Evolutionary conservation across 2,329 filamentous ascomycete species (phyloP).

Genomic region (Neocucurbitaria cava): DNA sequence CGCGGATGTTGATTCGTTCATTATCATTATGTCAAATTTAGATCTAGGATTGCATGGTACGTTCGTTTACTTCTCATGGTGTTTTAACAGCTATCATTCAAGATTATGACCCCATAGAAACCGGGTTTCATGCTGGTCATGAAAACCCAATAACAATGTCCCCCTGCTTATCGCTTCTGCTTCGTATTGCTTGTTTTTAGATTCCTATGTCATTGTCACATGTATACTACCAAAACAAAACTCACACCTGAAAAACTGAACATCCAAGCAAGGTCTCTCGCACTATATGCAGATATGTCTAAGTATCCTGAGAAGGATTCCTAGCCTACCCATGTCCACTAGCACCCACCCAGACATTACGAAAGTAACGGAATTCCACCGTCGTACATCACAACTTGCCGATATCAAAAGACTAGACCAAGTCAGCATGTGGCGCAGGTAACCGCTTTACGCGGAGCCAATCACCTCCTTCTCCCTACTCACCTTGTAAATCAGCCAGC

Average conservation of each 20-base stretch:
- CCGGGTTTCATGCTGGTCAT: background rate
- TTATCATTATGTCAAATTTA: background rate
- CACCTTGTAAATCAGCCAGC: background rate
- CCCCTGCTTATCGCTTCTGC: background rate
- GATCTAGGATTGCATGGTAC: background rate
- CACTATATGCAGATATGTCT: background rate
- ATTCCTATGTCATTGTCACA: background rate
- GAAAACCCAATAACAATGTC: too few relatives aligned
- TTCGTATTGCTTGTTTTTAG: background rate
- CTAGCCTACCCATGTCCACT: background rate
- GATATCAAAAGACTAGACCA: background rate
- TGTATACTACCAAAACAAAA: background rate
- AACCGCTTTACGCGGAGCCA: background rate
- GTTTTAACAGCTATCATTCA: background rate
- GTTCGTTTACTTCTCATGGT: background rate
- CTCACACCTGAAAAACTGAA: too few relatives aligned
- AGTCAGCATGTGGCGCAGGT: constrained; percentile 1
- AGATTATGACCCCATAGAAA: background rate
- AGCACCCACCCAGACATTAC: background rate
- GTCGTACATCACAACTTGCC: background rate
- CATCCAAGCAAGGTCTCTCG: too few relatives aligned
- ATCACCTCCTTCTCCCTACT: background rate
- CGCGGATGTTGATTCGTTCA: background rate
- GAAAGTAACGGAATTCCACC: too few relatives aligned
- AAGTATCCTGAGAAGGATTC: background rate